A percentile compares a stretch with the other conserved stretches of the same genome.
Conservation (phyloP, 179 eudicot species). For the Silene noctiflora region DNA sequence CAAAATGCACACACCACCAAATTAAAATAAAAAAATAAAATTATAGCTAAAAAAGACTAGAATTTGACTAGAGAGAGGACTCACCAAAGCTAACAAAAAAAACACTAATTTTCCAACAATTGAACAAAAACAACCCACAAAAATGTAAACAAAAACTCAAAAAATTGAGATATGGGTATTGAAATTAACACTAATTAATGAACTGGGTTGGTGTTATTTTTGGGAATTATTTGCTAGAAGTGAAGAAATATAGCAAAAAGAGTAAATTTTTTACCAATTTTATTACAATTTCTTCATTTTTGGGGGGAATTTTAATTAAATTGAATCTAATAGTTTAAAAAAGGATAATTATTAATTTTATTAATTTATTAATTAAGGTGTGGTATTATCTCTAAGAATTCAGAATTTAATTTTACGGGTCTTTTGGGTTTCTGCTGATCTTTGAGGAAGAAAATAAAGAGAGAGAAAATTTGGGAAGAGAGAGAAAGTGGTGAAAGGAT, state of each 20-base stretch:
- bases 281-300: not conserved
- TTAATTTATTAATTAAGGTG: no score
- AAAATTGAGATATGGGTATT: slow-evolving; percentile 23
- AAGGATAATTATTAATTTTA: no score
- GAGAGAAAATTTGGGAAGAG: slow-evolving; percentile 20
- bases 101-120: not conserved
- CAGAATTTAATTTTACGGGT: not conserved
- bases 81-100: slow-evolving; percentile 25
- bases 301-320: not conserved
- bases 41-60: slow-evolving; percentile 22
- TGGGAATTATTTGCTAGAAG: not conserved
- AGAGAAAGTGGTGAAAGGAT: slow-evolving; percentile 7
- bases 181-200: slow-evolving; percentile 20
- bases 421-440: slow-evolving; percentile 29
- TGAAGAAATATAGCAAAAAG: not conserved
- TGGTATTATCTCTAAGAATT: slow-evolving; percentile 21
- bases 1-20: slow-evolving; percentile 8
- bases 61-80: slow-evolving; percentile 22
- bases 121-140: not conserved
- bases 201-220: slow-evolving; percentile 16
- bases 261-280: not conserved
- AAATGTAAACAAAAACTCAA: not conserved
- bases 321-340: slow-evolving; percentile 11
- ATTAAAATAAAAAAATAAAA: not conserved
- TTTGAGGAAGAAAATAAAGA: slow-evolving; percentile 32